These are phyloP conservation scores for Ensete glaucum DNA, from an alignment of 176 grass and related monocot species.

Conservation along the genomic window DNA sequence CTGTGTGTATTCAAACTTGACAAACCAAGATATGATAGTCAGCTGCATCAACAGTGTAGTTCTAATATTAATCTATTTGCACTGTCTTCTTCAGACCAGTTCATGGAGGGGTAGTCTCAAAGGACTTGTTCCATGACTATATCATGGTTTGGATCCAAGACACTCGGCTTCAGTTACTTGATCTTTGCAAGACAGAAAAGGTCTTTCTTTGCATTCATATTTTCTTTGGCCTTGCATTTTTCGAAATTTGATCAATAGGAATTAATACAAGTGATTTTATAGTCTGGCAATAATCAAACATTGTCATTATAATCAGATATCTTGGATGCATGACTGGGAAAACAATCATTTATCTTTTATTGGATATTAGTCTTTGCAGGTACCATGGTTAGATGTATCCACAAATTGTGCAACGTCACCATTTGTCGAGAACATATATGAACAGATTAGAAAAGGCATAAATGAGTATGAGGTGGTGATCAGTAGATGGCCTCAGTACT, in stretches of 20 bases:
- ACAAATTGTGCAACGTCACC: slow-evolving; percentile 50
- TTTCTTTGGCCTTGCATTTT: neutral
- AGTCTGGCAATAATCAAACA: neutral
- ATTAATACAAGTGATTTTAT: neutral
- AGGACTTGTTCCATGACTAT: slow-evolving; percentile 82
- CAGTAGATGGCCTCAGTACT: slow-evolving; percentile 90
- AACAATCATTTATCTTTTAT: slow-evolving; percentile 16
- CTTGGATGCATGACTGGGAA: neutral
- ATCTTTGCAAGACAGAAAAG: slow-evolving; percentile 88
- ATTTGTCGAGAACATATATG: slow-evolving; percentile 73
- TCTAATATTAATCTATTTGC: slow-evolving; percentile 9
- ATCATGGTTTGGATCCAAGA: slow-evolving; percentile 90
- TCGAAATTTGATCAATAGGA: neutral
- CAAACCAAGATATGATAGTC: neutral
- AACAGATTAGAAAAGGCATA: slow-evolving; percentile 78
- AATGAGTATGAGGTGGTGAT: slow-evolving; percentile 83
- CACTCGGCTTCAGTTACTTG: slow-evolving; percentile 73
- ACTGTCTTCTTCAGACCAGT: slow-evolving; percentile 43
- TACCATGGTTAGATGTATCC: slow-evolving; percentile 31
- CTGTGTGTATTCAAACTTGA: neutral
- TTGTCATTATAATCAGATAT: neutral
- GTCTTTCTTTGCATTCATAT: slow-evolving; percentile 8
- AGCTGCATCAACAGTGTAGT: neutral
- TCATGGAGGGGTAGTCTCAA: slow-evolving; percentile 76
- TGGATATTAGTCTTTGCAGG: slow-evolving; percentile 34